Evolutionary conservation across 2,329 filamentous ascomycete genomes (phyloP).

Genomic region (Exophiala aquamarina): DNA sequence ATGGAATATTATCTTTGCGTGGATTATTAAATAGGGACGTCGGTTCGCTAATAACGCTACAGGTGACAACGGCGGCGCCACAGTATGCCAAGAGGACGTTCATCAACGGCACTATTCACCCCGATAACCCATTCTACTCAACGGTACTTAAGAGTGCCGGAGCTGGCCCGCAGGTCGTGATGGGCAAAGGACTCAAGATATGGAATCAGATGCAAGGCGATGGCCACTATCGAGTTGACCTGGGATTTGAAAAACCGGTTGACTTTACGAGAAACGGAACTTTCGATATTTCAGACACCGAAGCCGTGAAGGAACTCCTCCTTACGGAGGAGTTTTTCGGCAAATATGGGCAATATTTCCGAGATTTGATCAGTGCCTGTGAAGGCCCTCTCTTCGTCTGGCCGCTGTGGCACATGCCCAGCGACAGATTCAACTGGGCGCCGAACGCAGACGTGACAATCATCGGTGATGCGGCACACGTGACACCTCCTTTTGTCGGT

Average conservation of each 20-base stretch:
- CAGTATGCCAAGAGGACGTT: slow-evolving; percentile 35
- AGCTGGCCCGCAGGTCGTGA: slow-evolving; percentile 11
- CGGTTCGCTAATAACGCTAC: no score
- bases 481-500: slow-evolving; percentile 22
- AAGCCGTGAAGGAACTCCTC: not conserved
- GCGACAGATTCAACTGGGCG: slow-evolving; percentile 21
- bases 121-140: slow-evolving; percentile 30
- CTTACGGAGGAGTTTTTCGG: no score
- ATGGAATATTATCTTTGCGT: slow-evolving; percentile 10
- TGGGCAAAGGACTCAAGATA: slow-evolving; percentile 23
- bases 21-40: not conserved
- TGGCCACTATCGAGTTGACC: slow-evolving; percentile 18
- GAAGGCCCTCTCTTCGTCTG: slow-evolving; percentile 22
- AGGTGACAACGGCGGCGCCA: slow-evolving; percentile 36
- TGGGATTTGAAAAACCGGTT: slow-evolving; percentile 1
- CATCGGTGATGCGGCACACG: slow-evolving; percentile 32
- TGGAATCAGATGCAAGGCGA: slow-evolving; percentile 26
- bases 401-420: slow-evolving; percentile 17
- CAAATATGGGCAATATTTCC: no score
- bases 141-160: slow-evolving; percentile 25
- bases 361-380: slow-evolving; percentile 20
- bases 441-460: slow-evolving; percentile 26
- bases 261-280: slow-evolving; percentile 4
- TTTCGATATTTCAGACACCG: slow-evolving; percentile 1
- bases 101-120: slow-evolving; percentile 29